These are phyloP conservation scores for Globisporangium parvum DNA, from an alignment of 352 stramenopile species.

Conservation along the genomic window DNA sequence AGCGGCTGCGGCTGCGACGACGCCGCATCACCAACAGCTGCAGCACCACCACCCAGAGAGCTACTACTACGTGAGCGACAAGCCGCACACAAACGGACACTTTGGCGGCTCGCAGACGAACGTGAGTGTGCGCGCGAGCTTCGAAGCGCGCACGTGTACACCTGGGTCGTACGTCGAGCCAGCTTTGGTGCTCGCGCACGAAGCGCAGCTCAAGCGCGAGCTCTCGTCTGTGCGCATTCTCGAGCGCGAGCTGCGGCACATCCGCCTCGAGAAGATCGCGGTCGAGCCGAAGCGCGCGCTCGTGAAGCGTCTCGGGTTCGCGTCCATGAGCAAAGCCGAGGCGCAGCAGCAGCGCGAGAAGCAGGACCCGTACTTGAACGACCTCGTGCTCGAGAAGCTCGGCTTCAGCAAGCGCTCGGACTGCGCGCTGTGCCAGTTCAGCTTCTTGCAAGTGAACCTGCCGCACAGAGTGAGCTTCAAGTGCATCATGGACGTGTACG, in stretches of 20 bases:
- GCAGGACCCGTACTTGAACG: constrained; percentile 39
- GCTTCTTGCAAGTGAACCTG: constrained; percentile 51
- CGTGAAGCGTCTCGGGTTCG: constrained; percentile 19
- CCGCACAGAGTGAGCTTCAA: constrained; percentile 70
- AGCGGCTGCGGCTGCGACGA: background rate
- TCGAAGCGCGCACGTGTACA: constrained; percentile 8
- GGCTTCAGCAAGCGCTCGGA: constrained; percentile 54
- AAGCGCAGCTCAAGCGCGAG: constrained; percentile 41
- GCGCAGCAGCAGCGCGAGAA: constrained; percentile 15
- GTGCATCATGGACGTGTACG: constrained; percentile 72
- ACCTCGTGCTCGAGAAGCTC: constrained; percentile 50
- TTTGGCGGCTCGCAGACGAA: constrained; percentile 10
- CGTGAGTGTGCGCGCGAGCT: constrained; percentile 7
- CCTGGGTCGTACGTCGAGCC: constrained; percentile 27
- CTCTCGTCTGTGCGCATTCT: constrained; percentile 32
- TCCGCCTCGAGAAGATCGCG: constrained; percentile 35
- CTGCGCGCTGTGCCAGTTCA: constrained; percentile 55
- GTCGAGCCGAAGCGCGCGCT: constrained; percentile 14
- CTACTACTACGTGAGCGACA: constrained; percentile 10
- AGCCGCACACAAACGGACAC: constrained; percentile 13
- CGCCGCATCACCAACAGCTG: too few species aligned
- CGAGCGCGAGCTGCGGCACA: constrained; percentile 43
- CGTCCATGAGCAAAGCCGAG: constrained; percentile 18
- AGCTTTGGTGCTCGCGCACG: constrained; percentile 30
- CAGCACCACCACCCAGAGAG: constrained; percentile 11